Conservation (phyloP, 1,284 basidiomycete species). For the Peniophora sp. region DNA sequence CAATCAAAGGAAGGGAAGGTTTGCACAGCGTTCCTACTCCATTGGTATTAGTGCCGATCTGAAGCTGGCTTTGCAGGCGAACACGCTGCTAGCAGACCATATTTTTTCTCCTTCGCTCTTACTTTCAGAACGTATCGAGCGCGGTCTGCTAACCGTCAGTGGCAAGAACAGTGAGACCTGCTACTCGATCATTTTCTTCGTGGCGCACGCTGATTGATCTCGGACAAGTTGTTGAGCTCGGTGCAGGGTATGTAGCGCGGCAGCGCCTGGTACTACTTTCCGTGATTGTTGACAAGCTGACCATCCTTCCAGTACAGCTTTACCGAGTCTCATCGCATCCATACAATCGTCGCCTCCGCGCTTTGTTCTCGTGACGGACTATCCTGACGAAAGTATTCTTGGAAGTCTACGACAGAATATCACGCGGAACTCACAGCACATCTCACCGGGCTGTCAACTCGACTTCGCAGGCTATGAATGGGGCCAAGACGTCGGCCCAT, state of each 20-base stretch:
- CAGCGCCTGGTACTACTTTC: too few relatives aligned
- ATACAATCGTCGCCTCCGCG: constrained; percentile 35
- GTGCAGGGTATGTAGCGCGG: too few relatives aligned
- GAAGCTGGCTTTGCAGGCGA: constrained; percentile 35
- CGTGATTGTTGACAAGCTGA: too few relatives aligned
- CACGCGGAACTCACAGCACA: constrained; percentile 32
- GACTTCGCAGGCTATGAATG: constrained; percentile 50
- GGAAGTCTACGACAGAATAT: constrained; percentile 48
- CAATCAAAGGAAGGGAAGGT: constrained; percentile 49
- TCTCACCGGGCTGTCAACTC: constrained; percentile 32
- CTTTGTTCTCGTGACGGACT: constrained; percentile 55
- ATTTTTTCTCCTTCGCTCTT: constrained; percentile 63
- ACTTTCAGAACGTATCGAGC: constrained; percentile 57
- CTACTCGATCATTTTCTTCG: neutral
- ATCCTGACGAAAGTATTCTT: constrained; percentile 55
- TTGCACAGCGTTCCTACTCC: neutral
- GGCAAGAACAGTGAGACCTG: constrained; percentile 29
- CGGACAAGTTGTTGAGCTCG: constrained; percentile 32
- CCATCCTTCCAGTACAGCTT: constrained; percentile 30
- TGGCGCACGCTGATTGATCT: constrained; percentile 51
- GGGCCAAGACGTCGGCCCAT: constrained; percentile 38
- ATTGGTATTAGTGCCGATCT: too few relatives aligned
- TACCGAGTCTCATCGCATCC: constrained; percentile 55
- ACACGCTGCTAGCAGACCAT: constrained; percentile 63
- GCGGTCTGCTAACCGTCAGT: constrained; percentile 33